A percentile compares a stretch with the other conserved stretches of the same genome.
phyloP scores from a whole-genome alignment of 768 basidiomycete species.

The Agaricus sinodeliciosus region DNA sequence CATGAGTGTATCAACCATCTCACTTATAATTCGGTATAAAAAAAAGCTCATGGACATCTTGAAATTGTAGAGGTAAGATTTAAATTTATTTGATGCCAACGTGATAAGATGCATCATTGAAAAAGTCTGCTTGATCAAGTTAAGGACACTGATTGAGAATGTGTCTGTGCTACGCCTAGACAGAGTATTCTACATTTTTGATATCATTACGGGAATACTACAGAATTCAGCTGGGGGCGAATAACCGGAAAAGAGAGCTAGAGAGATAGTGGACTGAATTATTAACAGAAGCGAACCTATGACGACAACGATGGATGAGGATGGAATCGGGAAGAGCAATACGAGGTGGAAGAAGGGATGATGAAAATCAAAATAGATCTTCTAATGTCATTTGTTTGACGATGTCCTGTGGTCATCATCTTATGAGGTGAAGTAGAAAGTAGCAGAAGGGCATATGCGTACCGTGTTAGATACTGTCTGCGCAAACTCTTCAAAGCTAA shows the following conservation, averaged over 20 bases:
- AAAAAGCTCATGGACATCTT: too few relatives aligned
- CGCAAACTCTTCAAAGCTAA: constrained; percentile 96
- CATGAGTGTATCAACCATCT: too few relatives aligned
- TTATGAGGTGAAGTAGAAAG: not conserved
- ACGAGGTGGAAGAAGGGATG: not conserved
- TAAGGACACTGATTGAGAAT: too few relatives aligned
- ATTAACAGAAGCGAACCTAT: not conserved
- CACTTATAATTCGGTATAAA: too few relatives aligned
- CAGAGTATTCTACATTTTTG: constrained; percentile 6
- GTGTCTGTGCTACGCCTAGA: too few relatives aligned
- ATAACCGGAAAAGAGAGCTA: not conserved
- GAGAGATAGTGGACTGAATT: not conserved
- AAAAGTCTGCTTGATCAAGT: too few relatives aligned
- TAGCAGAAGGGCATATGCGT: constrained; percentile 19
- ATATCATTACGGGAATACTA: constrained; percentile 5
- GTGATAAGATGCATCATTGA: too few relatives aligned
- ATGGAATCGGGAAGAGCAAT: not conserved
- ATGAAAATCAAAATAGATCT: constrained; percentile 64
- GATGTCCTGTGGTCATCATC: constrained; percentile 63
- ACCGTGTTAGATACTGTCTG: constrained; percentile 97
- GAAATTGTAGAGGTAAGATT: too few relatives aligned
- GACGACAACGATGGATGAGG: not conserved
- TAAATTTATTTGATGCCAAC: too few relatives aligned
- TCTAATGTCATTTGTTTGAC: constrained; percentile 99
- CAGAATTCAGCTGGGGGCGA: not conserved